Percentiles rank a stretch among this genome's conserved stretches.
Conservation (phyloP, 345 rosid species). For the Eucalyptus pauciflora region DNA sequence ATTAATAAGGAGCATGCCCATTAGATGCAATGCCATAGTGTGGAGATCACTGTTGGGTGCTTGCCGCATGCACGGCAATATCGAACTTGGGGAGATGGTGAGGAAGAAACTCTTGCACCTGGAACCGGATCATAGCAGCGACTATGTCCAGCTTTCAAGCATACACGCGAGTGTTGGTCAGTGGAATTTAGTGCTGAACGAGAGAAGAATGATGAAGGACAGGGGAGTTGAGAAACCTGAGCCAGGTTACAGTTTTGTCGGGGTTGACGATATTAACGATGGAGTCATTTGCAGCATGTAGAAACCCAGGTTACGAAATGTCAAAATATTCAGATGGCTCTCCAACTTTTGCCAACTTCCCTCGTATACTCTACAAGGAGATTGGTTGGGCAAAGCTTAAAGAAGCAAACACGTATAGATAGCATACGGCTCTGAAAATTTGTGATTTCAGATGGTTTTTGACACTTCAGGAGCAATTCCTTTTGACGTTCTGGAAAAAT, state of each 20-base stretch:
- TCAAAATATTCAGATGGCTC: not conserved
- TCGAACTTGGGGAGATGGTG: constrained; percentile 16
- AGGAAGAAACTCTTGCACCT: constrained; percentile 7
- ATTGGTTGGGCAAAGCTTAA: not conserved
- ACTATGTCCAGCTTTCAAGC: constrained; percentile 22
- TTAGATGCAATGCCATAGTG: constrained; percentile 12
- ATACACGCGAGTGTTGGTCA: constrained; percentile 16
- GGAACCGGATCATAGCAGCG: constrained; percentile 26
- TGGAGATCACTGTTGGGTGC: constrained; percentile 32
- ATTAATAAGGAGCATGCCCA: constrained; percentile 10
- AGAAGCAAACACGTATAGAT: not conserved
- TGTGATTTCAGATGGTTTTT: not conserved
- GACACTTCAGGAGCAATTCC: not conserved
- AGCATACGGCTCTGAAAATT: not conserved
- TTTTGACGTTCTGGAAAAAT: not conserved
- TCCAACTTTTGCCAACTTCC: not conserved
- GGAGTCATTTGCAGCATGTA: not conserved
- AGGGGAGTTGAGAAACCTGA: constrained; percentile 11
- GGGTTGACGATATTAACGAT: not conserved
- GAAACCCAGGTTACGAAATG: not conserved
- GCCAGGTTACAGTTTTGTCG: constrained; percentile 20
- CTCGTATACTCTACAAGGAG: not conserved
- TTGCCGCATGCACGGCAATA: constrained; percentile 17
- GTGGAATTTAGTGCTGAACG: constrained; percentile 14
- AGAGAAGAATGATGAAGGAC: constrained; percentile 14